Percentiles rank a stretch among this genome's conserved stretches.
phyloP scores from a whole-genome alignment of 208 protist species.

The Leptomonas pyrrhocoris region DNA sequence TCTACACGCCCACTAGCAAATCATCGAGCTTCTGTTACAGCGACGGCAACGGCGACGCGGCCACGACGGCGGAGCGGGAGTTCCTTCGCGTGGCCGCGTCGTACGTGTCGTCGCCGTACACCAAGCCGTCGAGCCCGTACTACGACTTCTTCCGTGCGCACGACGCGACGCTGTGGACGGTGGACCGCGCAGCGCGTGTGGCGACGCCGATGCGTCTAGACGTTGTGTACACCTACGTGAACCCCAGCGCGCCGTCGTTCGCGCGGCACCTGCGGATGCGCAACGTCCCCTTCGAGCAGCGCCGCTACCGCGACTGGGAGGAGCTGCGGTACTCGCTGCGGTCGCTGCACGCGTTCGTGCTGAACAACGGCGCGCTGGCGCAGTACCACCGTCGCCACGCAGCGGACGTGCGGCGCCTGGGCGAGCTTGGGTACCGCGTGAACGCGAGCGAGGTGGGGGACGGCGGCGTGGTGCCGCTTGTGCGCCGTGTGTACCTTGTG shows the following conservation, averaged over 20 bases:
- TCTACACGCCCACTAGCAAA: conserved; percentile 22
- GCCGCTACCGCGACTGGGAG: conserved; percentile 56
- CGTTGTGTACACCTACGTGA: conserved; percentile 68
- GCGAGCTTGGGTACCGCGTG: conserved; percentile 30
- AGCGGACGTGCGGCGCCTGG: conserved; percentile 28
- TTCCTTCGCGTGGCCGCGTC: conserved; percentile 34
- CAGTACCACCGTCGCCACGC: conserved; percentile 31
- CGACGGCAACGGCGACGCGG: background rate
- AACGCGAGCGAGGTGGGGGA: conserved; percentile 18
- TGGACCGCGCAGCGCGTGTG: conserved; percentile 27
- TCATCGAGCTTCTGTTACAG: conserved; percentile 25
- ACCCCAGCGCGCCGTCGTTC: conserved; percentile 44
- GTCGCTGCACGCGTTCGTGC: conserved; percentile 31
- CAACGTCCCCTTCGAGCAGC: conserved; percentile 20
- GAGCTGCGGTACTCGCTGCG: conserved; percentile 66
- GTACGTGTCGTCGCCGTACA: conserved; percentile 38
- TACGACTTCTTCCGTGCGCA: conserved; percentile 42
- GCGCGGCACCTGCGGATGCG: conserved; percentile 28
- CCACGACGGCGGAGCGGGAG: conserved; percentile 17
- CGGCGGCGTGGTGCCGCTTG: conserved; percentile 24
- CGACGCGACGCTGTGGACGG: conserved; percentile 47
- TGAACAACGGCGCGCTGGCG: conserved; percentile 30
- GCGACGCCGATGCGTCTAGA: conserved; percentile 49
- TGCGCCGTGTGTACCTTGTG: conserved; percentile 44
- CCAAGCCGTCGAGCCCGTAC: conserved; percentile 27